Conservation (phyloP, 352 stramenopile genomes). For the Phytophthora macrochlamydospora region DNA sequence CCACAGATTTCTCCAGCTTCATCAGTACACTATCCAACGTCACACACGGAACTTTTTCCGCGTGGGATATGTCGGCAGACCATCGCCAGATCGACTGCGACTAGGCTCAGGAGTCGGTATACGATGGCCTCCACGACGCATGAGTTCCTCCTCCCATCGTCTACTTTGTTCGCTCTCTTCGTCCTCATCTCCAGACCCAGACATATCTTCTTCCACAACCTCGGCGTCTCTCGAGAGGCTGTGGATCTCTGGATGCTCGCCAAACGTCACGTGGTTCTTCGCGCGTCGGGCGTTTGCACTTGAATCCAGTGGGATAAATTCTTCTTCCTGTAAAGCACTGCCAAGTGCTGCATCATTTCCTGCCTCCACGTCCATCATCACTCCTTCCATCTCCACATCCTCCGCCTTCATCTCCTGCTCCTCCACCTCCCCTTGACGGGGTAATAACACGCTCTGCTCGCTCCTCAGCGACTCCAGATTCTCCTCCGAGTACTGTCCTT, state of each 20-base stretch:
- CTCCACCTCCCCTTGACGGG: conserved; percentile 9
- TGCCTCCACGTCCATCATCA: conserved; percentile 19
- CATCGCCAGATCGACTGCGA: conserved; percentile 15
- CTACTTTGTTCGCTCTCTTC: conserved; percentile 56
- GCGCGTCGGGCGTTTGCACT: conserved; percentile 43
- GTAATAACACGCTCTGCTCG: conserved; percentile 73
- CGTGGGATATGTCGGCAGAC: conserved; percentile 51
- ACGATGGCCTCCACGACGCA: conserved; percentile 68
- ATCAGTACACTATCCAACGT: conserved; percentile 56
- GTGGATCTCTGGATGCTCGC: conserved; percentile 28
- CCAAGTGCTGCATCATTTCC: conserved; percentile 25
- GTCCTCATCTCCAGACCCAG: conserved; percentile 30
- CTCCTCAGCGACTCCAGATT: conserved; percentile 58
- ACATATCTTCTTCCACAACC: conserved; percentile 51
- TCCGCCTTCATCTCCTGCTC: conserved; percentile 16
- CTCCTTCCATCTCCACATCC: conserved; percentile 41
- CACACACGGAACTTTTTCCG: conserved; percentile 44
- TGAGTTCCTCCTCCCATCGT: conserved; percentile 80
- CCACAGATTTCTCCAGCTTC: conserved; percentile 55
- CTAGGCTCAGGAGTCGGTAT: conserved; percentile 9
- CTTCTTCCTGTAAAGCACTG: conserved; percentile 41
- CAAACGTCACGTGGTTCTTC: conserved; percentile 74
- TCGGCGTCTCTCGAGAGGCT: conserved; percentile 46
- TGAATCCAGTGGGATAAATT: conserved; percentile 73
- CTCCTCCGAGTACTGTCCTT: conserved; percentile 54